phyloP scores from a whole-genome alignment of 192 early-diverging fungal genomes.

The Phlyctochytrium arcticum region DNA sequence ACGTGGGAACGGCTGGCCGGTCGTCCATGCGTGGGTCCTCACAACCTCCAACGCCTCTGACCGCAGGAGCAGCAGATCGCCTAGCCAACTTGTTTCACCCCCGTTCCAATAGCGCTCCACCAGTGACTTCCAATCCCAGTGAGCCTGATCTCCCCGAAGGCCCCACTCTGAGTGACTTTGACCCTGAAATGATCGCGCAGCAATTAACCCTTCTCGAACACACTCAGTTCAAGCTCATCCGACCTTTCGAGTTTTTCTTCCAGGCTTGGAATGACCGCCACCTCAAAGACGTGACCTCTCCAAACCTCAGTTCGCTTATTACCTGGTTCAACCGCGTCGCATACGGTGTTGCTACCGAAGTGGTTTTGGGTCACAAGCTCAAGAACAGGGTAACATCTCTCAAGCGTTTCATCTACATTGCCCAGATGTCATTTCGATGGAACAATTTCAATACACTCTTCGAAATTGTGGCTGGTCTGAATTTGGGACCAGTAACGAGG shows the following conservation, averaged over 20 bases:
- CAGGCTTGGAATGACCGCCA: conserved; percentile 36
- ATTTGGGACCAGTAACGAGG: conserved; percentile 65
- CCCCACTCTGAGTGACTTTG: conserved; percentile 36
- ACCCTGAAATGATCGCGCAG: conserved; percentile 63
- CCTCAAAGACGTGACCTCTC: background rate
- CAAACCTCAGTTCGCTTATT: conserved; percentile 28
- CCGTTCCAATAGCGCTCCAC: background rate
- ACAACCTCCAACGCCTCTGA: background rate
- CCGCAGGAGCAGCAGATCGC: too few relatives aligned
- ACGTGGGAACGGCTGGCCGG: background rate
- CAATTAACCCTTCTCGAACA: conserved; percentile 78
- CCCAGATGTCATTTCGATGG: conserved; percentile 48
- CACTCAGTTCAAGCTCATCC: conserved; percentile 59
- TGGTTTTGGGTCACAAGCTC: conserved; percentile 29
- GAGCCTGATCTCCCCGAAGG: background rate
- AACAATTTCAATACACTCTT: conserved; percentile 69
- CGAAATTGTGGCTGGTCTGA: conserved; percentile 74
- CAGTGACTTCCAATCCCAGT: background rate
- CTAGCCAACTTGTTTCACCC: too few relatives aligned
- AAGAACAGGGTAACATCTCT: conserved; percentile 42
- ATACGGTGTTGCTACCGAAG: conserved; percentile 51
- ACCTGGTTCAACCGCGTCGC: conserved; percentile 45
- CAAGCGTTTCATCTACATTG: conserved; percentile 57
- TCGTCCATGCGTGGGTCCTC: background rate
- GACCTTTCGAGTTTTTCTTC: conserved; percentile 57